These are phyloP conservation scores for Carex sylvatica DNA, from an alignment of 202 grass and related monocot genomes.

Conservation along the genomic window DNA sequence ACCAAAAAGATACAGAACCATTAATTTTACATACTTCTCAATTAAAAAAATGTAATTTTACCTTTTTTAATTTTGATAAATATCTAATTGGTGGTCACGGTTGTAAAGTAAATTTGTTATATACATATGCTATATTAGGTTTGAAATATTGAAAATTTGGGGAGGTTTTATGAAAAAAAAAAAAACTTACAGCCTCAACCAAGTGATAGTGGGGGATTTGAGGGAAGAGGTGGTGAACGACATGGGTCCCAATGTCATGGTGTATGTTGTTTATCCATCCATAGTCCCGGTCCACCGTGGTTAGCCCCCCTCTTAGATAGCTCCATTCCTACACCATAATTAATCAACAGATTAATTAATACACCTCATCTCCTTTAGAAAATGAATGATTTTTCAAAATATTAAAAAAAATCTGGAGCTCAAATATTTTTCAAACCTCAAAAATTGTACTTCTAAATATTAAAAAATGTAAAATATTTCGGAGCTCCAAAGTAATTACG, in stretches of 20 bases:
- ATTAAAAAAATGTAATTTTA: too few species aligned
- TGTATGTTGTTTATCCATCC: slow-evolving; percentile 93
- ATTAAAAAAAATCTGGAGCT: too few species aligned
- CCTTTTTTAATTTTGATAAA: too few species aligned
- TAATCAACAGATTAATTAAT: neutral
- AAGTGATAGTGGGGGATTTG: slow-evolving; percentile 94
- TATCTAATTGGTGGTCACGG: too few species aligned
- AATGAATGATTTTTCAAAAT: neutral
- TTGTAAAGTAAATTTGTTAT: too few species aligned
- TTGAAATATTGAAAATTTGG: neutral
- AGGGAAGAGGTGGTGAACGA: slow-evolving; percentile 94
- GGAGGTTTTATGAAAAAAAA: neutral
- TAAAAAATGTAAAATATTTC: too few species aligned
- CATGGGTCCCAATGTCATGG: slow-evolving; percentile 93
- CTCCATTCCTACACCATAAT: slow-evolving; percentile 63
- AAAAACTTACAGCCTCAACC: slow-evolving; percentile 60
- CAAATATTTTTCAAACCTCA: too few species aligned
- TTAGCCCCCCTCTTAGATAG: slow-evolving; percentile 80
- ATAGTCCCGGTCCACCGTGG: slow-evolving; percentile 74
- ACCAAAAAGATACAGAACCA: too few species aligned
- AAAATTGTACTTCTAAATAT: too few species aligned
- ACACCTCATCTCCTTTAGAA: neutral
- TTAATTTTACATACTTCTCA: too few species aligned
- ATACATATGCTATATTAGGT: too few species aligned
- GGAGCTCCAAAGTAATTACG: too few species aligned